A percentile compares a stretch with the other conserved stretches of the same genome.
phyloP scores from a whole-genome alignment of 2,329 filamentous ascomycete species.

The Stemphylium vesicarium region DNA sequence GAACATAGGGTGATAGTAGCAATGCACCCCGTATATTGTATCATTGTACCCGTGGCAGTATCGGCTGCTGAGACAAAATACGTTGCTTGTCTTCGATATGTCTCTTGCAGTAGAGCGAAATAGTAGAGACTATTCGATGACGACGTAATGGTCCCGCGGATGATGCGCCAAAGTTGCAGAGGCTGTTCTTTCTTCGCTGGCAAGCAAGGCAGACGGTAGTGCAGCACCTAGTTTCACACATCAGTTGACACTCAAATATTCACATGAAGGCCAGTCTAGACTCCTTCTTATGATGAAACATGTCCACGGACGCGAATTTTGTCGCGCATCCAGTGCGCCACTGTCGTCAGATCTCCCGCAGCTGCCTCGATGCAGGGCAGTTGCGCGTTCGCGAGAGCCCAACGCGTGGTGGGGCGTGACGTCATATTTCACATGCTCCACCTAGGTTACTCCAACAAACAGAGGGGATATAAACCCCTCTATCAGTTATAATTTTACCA shows the following conservation, averaged over 20 bases:
- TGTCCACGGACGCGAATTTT: not conserved
- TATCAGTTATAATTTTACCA: not conserved
- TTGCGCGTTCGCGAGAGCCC: slow-evolving; percentile 3
- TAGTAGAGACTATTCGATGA: not conserved
- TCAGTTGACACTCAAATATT: not conserved
- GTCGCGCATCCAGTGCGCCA: slow-evolving; percentile 5
- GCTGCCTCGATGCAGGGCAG: slow-evolving; percentile 6
- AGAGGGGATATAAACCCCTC: slow-evolving; percentile 10
- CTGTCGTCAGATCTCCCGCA: slow-evolving; percentile 12
- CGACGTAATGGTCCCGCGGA: too few species aligned
- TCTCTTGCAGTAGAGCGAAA: too few species aligned
- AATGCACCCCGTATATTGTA: not conserved
- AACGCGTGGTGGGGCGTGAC: slow-evolving; percentile 16
- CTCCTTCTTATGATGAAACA: not conserved
- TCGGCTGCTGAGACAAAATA: too few species aligned
- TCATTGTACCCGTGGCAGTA: not conserved
- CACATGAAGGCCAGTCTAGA: not conserved
- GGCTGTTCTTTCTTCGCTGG: not conserved
- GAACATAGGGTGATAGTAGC: not conserved
- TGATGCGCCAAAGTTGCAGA: too few species aligned
- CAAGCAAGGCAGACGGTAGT: not conserved
- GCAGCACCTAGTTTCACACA: not conserved
- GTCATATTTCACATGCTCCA: slow-evolving; percentile 18
- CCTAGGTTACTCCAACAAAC: not conserved
- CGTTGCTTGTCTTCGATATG: too few species aligned